A percentile compares a stretch with the other conserved stretches of the same genome.
phyloP scores from a whole-genome alignment of 2,329 filamentous ascomycete species.

The Colletotrichum sp. region DNA sequence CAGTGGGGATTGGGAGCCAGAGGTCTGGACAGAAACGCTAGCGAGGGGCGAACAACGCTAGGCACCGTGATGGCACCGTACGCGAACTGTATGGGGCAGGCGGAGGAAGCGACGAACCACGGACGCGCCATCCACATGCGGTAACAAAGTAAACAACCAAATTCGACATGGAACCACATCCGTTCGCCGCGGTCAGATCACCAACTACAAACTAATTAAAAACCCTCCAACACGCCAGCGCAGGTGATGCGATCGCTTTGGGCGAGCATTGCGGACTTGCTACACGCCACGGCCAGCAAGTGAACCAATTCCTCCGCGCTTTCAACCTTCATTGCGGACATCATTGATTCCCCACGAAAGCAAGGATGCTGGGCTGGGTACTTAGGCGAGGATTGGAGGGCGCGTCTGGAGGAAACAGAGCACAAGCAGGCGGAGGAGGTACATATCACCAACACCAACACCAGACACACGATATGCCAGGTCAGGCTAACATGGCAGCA shows the following conservation, averaged over 20 bases:
- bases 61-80: background rate
- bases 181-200: conserved; percentile 20
- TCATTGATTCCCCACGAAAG: background rate
- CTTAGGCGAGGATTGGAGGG: conserved; percentile 51
- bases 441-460: background rate
- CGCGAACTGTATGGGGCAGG: background rate
- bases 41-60: background rate
- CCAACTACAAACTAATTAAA: background rate
- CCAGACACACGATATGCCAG: background rate
- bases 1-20: background rate
- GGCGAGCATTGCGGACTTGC: background rate
- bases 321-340: background rate
- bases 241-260: background rate
- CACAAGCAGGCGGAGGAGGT: conserved; percentile 32
- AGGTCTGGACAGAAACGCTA: background rate
- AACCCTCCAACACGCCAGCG: conserved; percentile 7
- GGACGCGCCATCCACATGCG: conserved; percentile 24
- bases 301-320: background rate
- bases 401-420: conserved; percentile 36
- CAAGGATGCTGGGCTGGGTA: conserved; percentile 64
- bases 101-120: background rate
- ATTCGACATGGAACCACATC: background rate
- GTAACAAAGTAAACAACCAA: conserved; percentile 29
- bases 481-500: conserved; percentile 18
- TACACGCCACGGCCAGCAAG: background rate